A percentile compares a stretch with the other conserved stretches of the same genome.
Conservation (phyloP, 371 early-diverging fungal genomes). For the Syncephalastrum monosporum region DNA sequence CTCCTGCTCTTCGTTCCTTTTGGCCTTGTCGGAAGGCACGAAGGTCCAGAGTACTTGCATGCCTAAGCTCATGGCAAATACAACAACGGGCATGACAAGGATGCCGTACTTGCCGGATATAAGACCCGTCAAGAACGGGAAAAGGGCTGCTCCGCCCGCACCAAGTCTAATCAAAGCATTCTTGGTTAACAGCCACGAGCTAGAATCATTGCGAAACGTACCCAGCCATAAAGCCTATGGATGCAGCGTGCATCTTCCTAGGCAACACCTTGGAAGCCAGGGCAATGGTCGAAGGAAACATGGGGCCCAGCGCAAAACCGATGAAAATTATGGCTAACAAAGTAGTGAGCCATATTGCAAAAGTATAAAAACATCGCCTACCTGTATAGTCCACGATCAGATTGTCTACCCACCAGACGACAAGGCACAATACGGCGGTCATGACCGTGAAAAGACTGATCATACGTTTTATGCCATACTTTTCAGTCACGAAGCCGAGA, state of each 20-base stretch:
- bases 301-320: slow-evolving; percentile 30
- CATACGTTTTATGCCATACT: slow-evolving; percentile 26
- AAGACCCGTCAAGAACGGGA: slow-evolving; percentile 30
- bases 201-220: slow-evolving; percentile 6
- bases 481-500: slow-evolving; percentile 29
- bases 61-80: slow-evolving; percentile 19
- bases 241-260: slow-evolving; percentile 23
- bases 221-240: slow-evolving; percentile 37
- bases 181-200: too few species aligned
- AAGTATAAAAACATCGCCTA: slow-evolving; percentile 3
- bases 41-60: slow-evolving; percentile 25
- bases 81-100: slow-evolving; percentile 18
- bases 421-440: slow-evolving; percentile 9
- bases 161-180: slow-evolving; percentile 17
- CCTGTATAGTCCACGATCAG: slow-evolving; percentile 21
- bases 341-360: neutral
- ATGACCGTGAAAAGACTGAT: slow-evolving; percentile 18
- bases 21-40: slow-evolving; percentile 12
- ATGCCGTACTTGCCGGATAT: slow-evolving; percentile 26
- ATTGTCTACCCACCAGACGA: slow-evolving; percentile 14
- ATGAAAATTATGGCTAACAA: slow-evolving; percentile 17
- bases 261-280: slow-evolving; percentile 31
- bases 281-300: slow-evolving; percentile 34
- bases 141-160: slow-evolving; percentile 28
- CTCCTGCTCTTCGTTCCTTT: too few species aligned